phyloP scores from a whole-genome alignment of 345 rosid genomes.

The Combretum micranthum region DNA sequence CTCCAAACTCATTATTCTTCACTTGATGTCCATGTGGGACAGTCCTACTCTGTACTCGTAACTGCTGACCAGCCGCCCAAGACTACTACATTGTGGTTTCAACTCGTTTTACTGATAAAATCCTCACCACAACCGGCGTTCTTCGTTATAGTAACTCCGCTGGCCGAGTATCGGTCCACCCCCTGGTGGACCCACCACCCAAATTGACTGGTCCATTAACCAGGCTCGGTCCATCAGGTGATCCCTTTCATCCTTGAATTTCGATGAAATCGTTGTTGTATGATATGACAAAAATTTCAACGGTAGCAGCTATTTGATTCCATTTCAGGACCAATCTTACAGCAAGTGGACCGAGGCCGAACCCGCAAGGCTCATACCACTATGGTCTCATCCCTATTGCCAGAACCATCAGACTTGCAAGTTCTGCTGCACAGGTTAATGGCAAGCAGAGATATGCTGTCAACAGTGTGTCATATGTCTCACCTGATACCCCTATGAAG shows the following conservation, averaged over 20 bases:
- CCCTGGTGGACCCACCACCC: constrained; percentile 90
- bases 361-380: constrained; percentile 98
- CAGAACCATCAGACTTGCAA: constrained; percentile 61
- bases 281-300: neutral
- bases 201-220: constrained; percentile 84
- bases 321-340: constrained; percentile 77
- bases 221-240: constrained; percentile 93
- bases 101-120: constrained; percentile 50
- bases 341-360: constrained; percentile 98
- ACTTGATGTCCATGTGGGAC: constrained; percentile 86
- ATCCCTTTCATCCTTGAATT: neutral
- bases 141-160: constrained; percentile 79
- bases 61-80: constrained; percentile 84
- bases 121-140: constrained; percentile 67
- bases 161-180: constrained; percentile 58
- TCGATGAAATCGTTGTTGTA: too few species aligned
- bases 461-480: constrained; percentile 70
- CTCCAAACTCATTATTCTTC: constrained; percentile 80
- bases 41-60: constrained; percentile 70
- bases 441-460: constrained; percentile 87
- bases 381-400: constrained; percentile 79
- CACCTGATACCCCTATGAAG: constrained; percentile 85
- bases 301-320: neutral
- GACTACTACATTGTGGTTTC: constrained; percentile 87
- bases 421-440: constrained; percentile 75